Evolutionary conservation across 129 eudicot species (phyloP).

Genomic region (Tagetes erecta): DNA sequence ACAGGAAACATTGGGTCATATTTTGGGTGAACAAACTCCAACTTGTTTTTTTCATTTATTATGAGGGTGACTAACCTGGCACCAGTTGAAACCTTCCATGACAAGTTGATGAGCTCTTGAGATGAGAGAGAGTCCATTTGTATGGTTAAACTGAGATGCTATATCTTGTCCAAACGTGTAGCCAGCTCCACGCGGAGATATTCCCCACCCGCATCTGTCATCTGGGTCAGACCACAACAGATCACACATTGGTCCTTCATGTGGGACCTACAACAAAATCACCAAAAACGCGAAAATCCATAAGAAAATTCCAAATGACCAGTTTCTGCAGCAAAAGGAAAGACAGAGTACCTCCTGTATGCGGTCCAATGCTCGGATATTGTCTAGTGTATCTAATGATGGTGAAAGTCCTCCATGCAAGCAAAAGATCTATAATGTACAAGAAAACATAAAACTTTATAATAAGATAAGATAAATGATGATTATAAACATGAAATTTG

Average conservation of each 20-base stretch:
- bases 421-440: constrained; percentile 60
- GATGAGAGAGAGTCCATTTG: constrained; percentile 76
- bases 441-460: not conserved
- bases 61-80: constrained; percentile 59
- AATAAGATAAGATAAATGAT: not conserved
- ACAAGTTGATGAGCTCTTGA: constrained; percentile 94
- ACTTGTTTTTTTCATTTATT: too few relatives aligned
- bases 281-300: not conserved
- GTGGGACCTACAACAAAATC: constrained; percentile 59
- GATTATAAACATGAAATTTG: not conserved
- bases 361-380: constrained; percentile 84
- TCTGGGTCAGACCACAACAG: constrained; percentile 95
- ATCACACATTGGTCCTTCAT: constrained; percentile 96
- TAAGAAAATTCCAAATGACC: not conserved
- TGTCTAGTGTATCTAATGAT: constrained; percentile 80
- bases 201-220: constrained; percentile 95
- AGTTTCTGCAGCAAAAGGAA: not conserved
- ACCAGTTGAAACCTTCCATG: constrained; percentile 93
- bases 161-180: constrained; percentile 93
- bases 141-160: constrained; percentile 81
- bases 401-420: constrained; percentile 97
- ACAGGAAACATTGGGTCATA: too few relatives aligned
- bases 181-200: constrained; percentile 91
- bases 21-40: too few relatives aligned
- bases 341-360: constrained; percentile 67